A percentile compares a stretch with the other conserved stretches of the same genome.
phyloP scores from a whole-genome alignment of 768 basidiomycete species.

The Kwoniella europaea region DNA sequence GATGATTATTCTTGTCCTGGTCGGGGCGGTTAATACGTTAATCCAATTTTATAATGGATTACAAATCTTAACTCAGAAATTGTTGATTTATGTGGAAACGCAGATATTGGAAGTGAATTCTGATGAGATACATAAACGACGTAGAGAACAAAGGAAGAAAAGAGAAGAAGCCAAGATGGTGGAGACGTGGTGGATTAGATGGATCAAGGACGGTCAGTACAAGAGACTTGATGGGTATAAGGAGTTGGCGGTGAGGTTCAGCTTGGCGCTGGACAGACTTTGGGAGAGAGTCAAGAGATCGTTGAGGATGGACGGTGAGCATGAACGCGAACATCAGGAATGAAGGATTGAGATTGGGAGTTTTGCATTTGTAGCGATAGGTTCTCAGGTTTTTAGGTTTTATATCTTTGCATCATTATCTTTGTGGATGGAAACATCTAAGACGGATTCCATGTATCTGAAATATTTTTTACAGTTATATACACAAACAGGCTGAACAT shows the following conservation, averaged over 20 bases:
- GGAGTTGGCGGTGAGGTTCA: slow-evolving; percentile 31
- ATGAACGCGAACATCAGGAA: background rate
- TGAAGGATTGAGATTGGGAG: background rate
- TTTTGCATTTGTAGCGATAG: background rate
- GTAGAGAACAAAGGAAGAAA: slow-evolving; percentile 8
- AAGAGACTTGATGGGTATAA: slow-evolving; percentile 33
- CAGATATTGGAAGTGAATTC: slow-evolving; percentile 53
- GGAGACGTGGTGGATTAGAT: slow-evolving; percentile 29
- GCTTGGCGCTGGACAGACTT: background rate
- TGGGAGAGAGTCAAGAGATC: background rate
- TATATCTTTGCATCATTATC: too few species aligned
- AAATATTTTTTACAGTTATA: background rate
- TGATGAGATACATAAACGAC: slow-evolving; percentile 25
- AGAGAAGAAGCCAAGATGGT: slow-evolving; percentile 5
- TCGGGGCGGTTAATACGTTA: slow-evolving; percentile 44
- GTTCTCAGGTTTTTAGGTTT: too few species aligned
- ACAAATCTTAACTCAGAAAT: slow-evolving; percentile 22
- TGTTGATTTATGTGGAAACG: slow-evolving; percentile 45
- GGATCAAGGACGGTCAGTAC: slow-evolving; percentile 38
- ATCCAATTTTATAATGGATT: slow-evolving; percentile 33
- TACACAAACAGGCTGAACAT: background rate
- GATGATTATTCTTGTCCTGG: slow-evolving; percentile 45
- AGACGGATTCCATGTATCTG: background rate
- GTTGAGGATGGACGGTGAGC: background rate
- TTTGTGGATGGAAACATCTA: too few species aligned